These are phyloP conservation scores for Gnetum montanum DNA, from an alignment of 75 land plant species.

Conservation along the genomic window DNA sequence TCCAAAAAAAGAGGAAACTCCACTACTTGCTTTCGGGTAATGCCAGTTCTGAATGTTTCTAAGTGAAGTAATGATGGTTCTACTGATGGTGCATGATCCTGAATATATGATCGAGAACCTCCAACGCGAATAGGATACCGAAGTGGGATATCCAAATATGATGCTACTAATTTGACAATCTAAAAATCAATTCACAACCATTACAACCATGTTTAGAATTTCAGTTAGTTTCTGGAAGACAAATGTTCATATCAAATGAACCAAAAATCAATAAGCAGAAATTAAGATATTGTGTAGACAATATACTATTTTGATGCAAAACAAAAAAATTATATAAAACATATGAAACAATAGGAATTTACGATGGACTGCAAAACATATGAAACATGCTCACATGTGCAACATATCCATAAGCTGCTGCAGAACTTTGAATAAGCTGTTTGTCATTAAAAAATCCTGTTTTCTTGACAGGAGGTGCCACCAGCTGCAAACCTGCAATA, in stretches of 20 bases:
- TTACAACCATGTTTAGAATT: neutral
- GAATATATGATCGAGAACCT: slow-evolving; percentile 81
- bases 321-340: neutral
- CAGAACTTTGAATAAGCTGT: slow-evolving; percentile 72
- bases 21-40: slow-evolving; percentile 16
- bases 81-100: slow-evolving; percentile 64
- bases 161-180: slow-evolving; percentile 65
- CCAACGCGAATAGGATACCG: slow-evolving; percentile 83
- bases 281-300: no score
- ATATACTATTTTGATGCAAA: no score
- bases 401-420: slow-evolving; percentile 89
- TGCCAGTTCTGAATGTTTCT: slow-evolving; percentile 9
- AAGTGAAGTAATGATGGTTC: slow-evolving; percentile 45
- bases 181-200: slow-evolving; percentile 16
- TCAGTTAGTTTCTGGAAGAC: no score
- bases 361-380: slow-evolving; percentile 6
- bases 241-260: no score
- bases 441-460: slow-evolving; percentile 69
- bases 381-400: slow-evolving; percentile 71
- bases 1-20: slow-evolving; percentile 92
- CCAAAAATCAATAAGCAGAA: neutral
- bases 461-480: slow-evolving; percentile 52
- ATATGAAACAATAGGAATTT: neutral
- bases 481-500: slow-evolving; percentile 68
- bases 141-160: slow-evolving; percentile 67